These are phyloP conservation scores for Bacidia gigantensis DNA, from an alignment of 495 filamentous ascomycete species.

Conservation along the genomic window DNA sequence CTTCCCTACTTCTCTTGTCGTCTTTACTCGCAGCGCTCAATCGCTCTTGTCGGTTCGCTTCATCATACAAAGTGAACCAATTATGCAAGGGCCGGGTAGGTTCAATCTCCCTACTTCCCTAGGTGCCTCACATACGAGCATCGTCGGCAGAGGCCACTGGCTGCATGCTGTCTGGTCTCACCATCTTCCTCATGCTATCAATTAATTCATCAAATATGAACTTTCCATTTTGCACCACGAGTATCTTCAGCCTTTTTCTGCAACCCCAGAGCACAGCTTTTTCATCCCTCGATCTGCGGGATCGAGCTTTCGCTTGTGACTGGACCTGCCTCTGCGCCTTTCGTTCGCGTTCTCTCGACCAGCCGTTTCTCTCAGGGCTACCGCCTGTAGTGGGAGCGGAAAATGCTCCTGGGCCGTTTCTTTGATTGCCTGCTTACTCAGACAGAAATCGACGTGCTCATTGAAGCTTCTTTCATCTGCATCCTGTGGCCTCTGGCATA, in stretches of 20 bases:
- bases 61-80: no score
- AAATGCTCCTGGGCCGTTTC: conserved; percentile 40
- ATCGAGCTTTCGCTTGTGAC: conserved; percentile 13
- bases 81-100: no score
- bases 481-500: conserved; percentile 59
- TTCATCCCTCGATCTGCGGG: conserved; percentile 8
- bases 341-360: conserved; percentile 33
- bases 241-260: background rate
- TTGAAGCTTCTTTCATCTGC: conserved; percentile 76
- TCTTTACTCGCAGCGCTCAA: no score
- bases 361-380: background rate
- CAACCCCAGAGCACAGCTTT: conserved; percentile 35
- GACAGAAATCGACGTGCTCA: conserved; percentile 84
- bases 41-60: no score
- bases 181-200: no score
- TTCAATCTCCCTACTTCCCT: no score
- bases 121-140: no score
- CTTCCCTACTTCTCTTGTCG: no score
- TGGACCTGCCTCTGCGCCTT: conserved; percentile 36
- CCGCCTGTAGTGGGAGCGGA: background rate
- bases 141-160: no score
- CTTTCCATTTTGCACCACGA: no score
- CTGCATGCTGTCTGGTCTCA: no score
- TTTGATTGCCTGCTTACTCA: conserved; percentile 73
- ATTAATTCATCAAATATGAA: no score